phyloP scores from a whole-genome alignment of 2,329 filamentous ascomycete genomes.

The Pseudopithomyces chartarum region DNA sequence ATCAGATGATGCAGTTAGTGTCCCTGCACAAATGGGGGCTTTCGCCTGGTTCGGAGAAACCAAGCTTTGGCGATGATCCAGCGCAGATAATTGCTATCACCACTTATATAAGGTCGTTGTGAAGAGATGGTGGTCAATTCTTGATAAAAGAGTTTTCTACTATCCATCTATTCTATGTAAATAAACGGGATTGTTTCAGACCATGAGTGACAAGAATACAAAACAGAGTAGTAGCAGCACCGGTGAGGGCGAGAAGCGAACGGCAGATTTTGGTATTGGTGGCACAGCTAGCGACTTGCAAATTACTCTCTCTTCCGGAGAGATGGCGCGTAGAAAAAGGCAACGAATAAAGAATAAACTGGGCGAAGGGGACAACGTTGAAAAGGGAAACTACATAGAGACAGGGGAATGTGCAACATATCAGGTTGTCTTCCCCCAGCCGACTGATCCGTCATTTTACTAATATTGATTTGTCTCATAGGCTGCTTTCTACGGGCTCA shows the following conservation, averaged over 20 bases:
- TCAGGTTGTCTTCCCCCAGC: too few species aligned
- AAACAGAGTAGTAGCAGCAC: conserved; percentile 29
- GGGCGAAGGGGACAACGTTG: too few species aligned
- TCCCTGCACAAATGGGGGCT: neutral
- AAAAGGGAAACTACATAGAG: too few species aligned
- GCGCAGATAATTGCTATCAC: neutral
- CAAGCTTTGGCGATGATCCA: neutral
- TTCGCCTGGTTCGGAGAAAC: neutral
- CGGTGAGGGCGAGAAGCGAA: neutral
- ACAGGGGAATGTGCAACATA: too few species aligned
- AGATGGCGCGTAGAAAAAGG: too few species aligned
- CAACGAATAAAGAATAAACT: too few species aligned
- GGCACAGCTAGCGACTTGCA: too few species aligned
- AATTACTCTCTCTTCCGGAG: too few species aligned
- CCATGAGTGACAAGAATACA: conserved; percentile 41
- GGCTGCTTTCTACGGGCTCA: too few species aligned
- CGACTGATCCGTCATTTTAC: too few species aligned
- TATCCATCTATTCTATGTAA: neutral
- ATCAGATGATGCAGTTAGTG: neutral
- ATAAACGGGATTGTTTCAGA: conserved; percentile 8
- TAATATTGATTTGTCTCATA: too few species aligned
- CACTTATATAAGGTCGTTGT: neutral
- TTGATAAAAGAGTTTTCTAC: neutral
- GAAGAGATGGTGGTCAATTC: neutral
- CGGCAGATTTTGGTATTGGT: too few species aligned